A percentile compares a stretch with the other conserved stretches of the same genome.
These are phyloP conservation scores for Phoenix dactylifera DNA, from an alignment of 176 grass and related monocot genomes.

Conservation along the genomic window DNA sequence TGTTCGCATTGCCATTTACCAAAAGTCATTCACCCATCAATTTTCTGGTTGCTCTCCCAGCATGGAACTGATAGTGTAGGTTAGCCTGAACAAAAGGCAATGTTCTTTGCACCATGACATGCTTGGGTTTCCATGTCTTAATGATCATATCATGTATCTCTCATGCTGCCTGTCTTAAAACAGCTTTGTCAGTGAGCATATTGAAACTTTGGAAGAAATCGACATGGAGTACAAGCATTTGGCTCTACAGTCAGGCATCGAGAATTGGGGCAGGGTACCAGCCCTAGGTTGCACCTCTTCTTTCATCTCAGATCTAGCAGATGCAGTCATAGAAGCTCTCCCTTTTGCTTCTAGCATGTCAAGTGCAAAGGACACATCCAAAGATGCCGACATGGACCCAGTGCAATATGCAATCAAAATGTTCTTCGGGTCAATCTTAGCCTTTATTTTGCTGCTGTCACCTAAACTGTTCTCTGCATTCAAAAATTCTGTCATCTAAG, in stretches of 20 bases:
- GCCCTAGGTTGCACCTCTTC: conserved; percentile 62
- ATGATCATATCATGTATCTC: neutral
- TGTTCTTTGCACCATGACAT: no score
- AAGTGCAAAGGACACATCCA: conserved; percentile 9
- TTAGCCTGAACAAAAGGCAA: no score
- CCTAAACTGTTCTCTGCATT: conserved; percentile 57
- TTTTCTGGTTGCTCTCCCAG: no score
- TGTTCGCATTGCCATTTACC: no score
- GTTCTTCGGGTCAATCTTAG: conserved; percentile 67
- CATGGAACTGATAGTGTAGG: no score
- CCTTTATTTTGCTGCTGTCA: conserved; percentile 62
- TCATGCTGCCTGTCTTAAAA: neutral
- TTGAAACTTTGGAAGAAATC: conserved; percentile 93
- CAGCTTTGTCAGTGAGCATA: conserved; percentile 98
- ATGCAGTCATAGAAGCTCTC: conserved; percentile 67
- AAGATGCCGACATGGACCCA: conserved; percentile 28
- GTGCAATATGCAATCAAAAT: conserved; percentile 51
- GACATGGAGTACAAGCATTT: conserved; percentile 99
- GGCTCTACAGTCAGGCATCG: conserved; percentile 77
- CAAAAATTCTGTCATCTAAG: conserved; percentile 40
- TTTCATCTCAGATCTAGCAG: conserved; percentile 79
- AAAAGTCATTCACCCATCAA: no score
- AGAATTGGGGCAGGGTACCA: conserved; percentile 95
- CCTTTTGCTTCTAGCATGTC: conserved; percentile 41
- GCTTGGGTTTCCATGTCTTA: neutral